These are phyloP conservation scores for Dissophora globulifera DNA, from an alignment of 192 early-diverging fungal species.

Conservation along the genomic window DNA sequence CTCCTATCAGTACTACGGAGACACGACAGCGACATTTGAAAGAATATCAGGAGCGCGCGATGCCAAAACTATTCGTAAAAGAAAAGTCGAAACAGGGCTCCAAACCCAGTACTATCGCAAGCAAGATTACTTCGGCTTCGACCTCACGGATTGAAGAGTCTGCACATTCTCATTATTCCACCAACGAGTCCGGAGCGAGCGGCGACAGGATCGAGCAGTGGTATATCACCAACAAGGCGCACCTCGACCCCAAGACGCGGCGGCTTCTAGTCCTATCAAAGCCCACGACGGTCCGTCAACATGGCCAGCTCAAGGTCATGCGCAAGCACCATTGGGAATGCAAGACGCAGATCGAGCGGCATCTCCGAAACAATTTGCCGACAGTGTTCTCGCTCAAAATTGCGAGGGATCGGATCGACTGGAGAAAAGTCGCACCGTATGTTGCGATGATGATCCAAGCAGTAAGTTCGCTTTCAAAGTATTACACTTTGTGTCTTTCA, in stretches of 20 bases:
- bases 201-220: slow-evolving; percentile 40
- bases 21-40: not conserved
- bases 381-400: slow-evolving; percentile 29
- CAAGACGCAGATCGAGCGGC: slow-evolving; percentile 5
- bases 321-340: slow-evolving; percentile 50
- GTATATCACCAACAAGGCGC: slow-evolving; percentile 46
- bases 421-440: slow-evolving; percentile 27
- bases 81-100: not conserved
- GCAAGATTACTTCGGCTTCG: no score
- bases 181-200: slow-evolving; percentile 2
- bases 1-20: not conserved
- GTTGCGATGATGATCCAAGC: slow-evolving; percentile 44
- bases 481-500: not conserved
- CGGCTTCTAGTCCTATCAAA: slow-evolving; percentile 26
- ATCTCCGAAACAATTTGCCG: slow-evolving; percentile 11
- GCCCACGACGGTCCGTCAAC: slow-evolving; percentile 29
- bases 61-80: not conserved
- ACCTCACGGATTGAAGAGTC: no score
- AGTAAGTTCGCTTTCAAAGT: slow-evolving; percentile 12
- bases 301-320: slow-evolving; percentile 33
- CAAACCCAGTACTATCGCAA: not conserved
- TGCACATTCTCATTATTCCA: not conserved
- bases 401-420: slow-evolving; percentile 26
- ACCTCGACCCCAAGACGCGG: slow-evolving; percentile 10
- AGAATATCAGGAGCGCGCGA: not conserved